Conservation (phyloP, 2,329 filamentous ascomycete species). For the Scytalidium lignicola region DNA sequence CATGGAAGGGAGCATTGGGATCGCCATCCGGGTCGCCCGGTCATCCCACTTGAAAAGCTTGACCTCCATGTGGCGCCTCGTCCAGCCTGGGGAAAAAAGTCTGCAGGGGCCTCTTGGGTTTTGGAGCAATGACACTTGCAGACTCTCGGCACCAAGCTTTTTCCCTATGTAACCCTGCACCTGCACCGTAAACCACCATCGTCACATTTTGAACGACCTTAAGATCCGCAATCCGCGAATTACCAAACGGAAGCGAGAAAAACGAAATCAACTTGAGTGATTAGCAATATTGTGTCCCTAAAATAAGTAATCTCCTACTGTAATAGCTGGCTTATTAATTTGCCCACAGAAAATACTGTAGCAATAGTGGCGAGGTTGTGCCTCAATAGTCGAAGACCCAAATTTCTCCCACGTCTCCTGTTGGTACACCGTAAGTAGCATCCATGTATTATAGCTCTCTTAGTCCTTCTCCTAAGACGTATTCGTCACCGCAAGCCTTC, state of each 20-base stretch:
- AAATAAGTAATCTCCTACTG: too few relatives aligned
- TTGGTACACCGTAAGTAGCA: background rate
- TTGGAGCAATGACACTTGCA: background rate
- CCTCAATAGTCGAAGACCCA: too few relatives aligned
- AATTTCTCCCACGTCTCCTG: too few relatives aligned
- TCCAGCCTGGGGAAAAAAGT: background rate
- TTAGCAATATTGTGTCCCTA: too few relatives aligned
- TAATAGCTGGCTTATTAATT: background rate
- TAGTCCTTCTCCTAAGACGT: constrained; percentile 40
- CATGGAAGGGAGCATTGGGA: too few relatives aligned
- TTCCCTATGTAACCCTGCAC: background rate
- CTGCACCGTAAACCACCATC: background rate
- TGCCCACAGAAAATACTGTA: background rate
- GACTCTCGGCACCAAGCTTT: background rate
- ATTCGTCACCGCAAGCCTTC: constrained; percentile 41
- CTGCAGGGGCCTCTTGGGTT: background rate
- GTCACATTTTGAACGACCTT: too few relatives aligned
- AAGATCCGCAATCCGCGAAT: too few relatives aligned
- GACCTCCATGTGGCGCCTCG: too few relatives aligned
- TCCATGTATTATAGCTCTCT: constrained; percentile 28
- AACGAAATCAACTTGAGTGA: too few relatives aligned
- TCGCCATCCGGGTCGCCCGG: too few relatives aligned
- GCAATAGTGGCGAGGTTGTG: background rate
- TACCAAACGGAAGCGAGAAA: too few relatives aligned
- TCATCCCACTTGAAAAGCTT: too few relatives aligned